Base-by-base conservation (phyloP, 345 rosid species). In the Clarkia xantiana region DNA sequence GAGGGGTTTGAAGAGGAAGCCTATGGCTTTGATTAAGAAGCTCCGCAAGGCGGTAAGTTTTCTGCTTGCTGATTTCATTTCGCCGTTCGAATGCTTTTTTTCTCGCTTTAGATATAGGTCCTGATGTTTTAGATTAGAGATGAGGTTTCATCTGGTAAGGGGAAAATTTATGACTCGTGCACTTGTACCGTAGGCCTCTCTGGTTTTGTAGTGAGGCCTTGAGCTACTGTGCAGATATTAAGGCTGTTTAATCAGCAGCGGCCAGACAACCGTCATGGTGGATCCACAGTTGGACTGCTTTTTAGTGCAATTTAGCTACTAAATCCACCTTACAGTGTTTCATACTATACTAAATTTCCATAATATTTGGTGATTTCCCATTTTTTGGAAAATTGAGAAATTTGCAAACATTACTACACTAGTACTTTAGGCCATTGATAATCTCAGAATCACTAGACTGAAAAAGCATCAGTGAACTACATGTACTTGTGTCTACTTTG, bases 1-100 rank as follows among this genome's bases (percentile, higher is more conserved):
- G 66, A 82, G 95, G 56, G 97, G 95, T 66, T 61, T 88, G 57
- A 79, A 75, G 49, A 69, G 87, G 70, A 82, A 82, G 67, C 93
- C 93, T 34, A 75, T 82, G 93, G 93, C 93, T 61, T 44, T 82
- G 57, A 75, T 82, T 48, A 82, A 79, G 74, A 82, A 82, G 71
- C 82, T 82, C 0, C 79, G 87, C 44, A 75, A 77, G 57, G 93
- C 93, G 76, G 93, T 82, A 75, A 64, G 41, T 43, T 3, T 13
- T 51, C 41, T 49, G 7, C 3, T 13, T 2, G 15, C 36, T 41
- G 0, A 0, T 49, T 15, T 4, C 12, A 2, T 9, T 7, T 29
- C 8, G 6, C 36, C 36, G 1, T 2, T 29, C 7, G 5, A 29
- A 29, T 5, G 36, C 36, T 29, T 2, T 4, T 16, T 7, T 29